Conservation (phyloP, 306 rosid genomes). For the Fragaria ananassa region DNA sequence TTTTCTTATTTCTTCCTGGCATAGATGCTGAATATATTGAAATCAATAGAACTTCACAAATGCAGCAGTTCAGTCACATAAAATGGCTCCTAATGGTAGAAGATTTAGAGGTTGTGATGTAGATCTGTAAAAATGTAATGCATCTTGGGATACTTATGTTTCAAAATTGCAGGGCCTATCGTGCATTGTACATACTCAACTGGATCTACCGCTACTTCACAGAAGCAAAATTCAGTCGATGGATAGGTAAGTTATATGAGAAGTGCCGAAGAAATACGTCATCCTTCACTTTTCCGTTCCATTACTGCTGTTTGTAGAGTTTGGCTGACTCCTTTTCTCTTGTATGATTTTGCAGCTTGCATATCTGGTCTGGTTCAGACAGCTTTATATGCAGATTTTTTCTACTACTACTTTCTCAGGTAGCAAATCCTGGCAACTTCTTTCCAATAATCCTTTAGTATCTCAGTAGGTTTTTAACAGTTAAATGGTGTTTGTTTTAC, state of each 20-base stretch:
- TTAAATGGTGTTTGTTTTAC: constrained; percentile 32
- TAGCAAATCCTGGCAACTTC: constrained; percentile 22
- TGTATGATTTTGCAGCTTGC: constrained; percentile 53
- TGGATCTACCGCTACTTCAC: constrained; percentile 97
- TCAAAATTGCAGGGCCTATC: constrained; percentile 75
- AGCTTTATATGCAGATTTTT: constrained; percentile 91
- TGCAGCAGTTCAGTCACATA: too few relatives aligned
- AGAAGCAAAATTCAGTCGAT: constrained; percentile 58
- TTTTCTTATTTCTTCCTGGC: neutral
- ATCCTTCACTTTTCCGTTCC: neutral
- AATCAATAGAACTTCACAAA: neutral
- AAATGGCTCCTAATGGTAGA: too few relatives aligned
- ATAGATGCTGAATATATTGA: neutral
- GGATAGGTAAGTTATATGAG: constrained; percentile 61
- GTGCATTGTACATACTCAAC: constrained; percentile 86
- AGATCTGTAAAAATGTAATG: neutral
- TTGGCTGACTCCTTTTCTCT: constrained; percentile 9
- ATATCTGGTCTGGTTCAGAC: constrained; percentile 88
- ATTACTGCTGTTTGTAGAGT: neutral
- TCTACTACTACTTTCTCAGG: constrained; percentile 93
- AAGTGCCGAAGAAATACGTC: constrained; percentile 5
- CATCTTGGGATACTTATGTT: neutral
- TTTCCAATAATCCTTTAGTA: neutral
- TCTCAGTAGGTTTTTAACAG: neutral
- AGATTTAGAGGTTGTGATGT: neutral